Evolutionary conservation across 192 early-diverging fungal species (phyloP).

Genomic region (Umbelopsis sp.): DNA sequence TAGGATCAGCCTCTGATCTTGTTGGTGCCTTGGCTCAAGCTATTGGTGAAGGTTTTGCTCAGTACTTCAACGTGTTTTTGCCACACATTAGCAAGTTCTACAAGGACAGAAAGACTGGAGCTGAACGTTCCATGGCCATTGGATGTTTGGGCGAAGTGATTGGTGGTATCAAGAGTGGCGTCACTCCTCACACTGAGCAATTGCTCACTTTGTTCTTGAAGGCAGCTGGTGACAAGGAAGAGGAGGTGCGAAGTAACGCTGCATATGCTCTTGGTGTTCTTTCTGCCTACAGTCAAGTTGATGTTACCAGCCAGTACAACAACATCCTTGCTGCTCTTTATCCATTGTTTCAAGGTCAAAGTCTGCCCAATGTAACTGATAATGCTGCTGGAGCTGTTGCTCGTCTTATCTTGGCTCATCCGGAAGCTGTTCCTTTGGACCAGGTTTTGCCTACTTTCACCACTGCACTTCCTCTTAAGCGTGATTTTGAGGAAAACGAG

Average conservation of each 20-base stretch:
- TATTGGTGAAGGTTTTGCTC: constrained; percentile 74
- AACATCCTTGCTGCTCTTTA: constrained; percentile 63
- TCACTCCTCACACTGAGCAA: constrained; percentile 61
- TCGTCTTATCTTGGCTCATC: constrained; percentile 69
- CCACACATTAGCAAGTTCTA: constrained; percentile 83
- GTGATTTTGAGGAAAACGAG: constrained; percentile 78
- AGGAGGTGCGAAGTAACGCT: constrained; percentile 87
- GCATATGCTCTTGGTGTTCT: constrained; percentile 81
- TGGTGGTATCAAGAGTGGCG: constrained; percentile 62
- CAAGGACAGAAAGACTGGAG: constrained; percentile 65
- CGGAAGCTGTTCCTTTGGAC: constrained; percentile 69
- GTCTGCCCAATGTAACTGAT: constrained; percentile 61
- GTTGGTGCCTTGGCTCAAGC: constrained; percentile 76
- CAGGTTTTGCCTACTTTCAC: constrained; percentile 74
- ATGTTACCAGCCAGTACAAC: constrained; percentile 68
- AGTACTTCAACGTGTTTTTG: constrained; percentile 77
- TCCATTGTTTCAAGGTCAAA: constrained; percentile 61
- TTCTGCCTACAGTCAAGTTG: constrained; percentile 63
- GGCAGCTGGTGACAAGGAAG: constrained; percentile 74
- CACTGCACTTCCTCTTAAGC: constrained; percentile 68
- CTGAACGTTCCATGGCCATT: constrained; percentile 90
- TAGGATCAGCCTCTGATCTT: constrained; percentile 79
- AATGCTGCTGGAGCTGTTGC: constrained; percentile 84
- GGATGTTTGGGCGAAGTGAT: constrained; percentile 85
- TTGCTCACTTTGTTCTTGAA: constrained; percentile 73